Evolutionary conservation across 352 stramenopile genomes (phyloP), one percentile per base, ranked within the genome.

Genomic region (Globisporangium parvum): DNA sequence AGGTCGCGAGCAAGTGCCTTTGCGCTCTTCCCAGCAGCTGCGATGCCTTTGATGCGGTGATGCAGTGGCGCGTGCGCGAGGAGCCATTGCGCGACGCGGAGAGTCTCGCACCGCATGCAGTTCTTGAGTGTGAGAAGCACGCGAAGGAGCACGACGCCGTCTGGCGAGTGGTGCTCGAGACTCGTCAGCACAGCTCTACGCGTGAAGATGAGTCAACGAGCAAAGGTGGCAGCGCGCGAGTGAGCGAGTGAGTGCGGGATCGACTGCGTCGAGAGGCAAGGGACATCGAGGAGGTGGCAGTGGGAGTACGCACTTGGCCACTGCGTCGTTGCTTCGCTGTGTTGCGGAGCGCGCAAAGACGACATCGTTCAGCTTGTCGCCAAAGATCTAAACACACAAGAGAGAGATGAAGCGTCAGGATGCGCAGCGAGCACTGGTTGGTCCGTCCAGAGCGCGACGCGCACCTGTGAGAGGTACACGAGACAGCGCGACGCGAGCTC

Each of bases 381-480:
- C 70, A 51, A 86, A 87, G n/a, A 86, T 70, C 79, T 89, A 23
- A n/a, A 57, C 12, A 33, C 10, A 50, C 31, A 37, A 9, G 31
- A 6, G 31, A 37, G 9, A 6, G 31, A 33, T 6, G 31, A 37
- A 37, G n/a, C 14, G 26, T 28, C 0, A 21, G 14, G 11, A 18
- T 20, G 28, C 15, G 6, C 39, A 31, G 26, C 8, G 9, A 23
- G 0, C 5, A 48, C 18, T 18, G 18, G 12, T 15, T 24, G 31
- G 20, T 21, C 2, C 8, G n/a, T 42, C 6, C 15, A 31, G 23
- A 23, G 47, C 47, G 21, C 40, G 20, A 28, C 15, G 15, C 40
- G 53, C 66, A 87, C 79, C 76, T 87, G 79, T 6, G 79, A 87
- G 20, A 85, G 56, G 20, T 75, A 79, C 10, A 87, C 60, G 40